Evolutionary conservation across 164 flowering plant species (phyloP).

Genomic region (Dillenia turbinata): DNA sequence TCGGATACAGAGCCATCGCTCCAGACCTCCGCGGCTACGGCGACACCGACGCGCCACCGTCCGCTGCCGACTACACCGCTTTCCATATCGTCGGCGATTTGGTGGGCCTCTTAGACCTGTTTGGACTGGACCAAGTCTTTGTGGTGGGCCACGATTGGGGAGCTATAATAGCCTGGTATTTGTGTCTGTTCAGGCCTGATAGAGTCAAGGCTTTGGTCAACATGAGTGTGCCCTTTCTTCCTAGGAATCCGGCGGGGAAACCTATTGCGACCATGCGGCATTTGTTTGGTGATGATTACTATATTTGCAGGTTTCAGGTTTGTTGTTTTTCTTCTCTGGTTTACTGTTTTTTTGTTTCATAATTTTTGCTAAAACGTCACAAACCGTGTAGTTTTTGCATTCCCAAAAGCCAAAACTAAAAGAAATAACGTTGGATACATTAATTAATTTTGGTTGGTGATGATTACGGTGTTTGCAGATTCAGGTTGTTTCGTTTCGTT

Average conservation of each 20-base stretch:
- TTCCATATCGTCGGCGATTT: conserved; percentile 69
- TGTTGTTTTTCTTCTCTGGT: neutral
- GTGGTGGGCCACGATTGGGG: conserved; percentile 86
- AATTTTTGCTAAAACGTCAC: neutral
- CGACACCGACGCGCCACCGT: conserved; percentile 64
- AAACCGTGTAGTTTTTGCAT: too few relatives aligned
- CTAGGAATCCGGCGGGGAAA: conserved; percentile 37
- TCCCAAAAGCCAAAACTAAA: too few relatives aligned
- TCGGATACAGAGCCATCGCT: conserved; percentile 57
- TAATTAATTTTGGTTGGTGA: too few relatives aligned
- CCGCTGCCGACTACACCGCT: conserved; percentile 33
- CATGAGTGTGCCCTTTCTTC: conserved; percentile 35
- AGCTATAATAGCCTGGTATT: conserved; percentile 55
- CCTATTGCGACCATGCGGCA: conserved; percentile 32
- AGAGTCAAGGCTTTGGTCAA: conserved; percentile 58
- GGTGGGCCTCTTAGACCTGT: conserved; percentile 44
- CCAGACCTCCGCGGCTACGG: conserved; percentile 84
- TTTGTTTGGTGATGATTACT: conserved; percentile 52
- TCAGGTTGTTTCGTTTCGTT: too few relatives aligned
- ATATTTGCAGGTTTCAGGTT: conserved; percentile 72
- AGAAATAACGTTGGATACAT: too few relatives aligned
- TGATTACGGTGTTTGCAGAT: too few relatives aligned
- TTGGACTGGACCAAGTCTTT: conserved; percentile 48
- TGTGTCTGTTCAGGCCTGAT: conserved; percentile 59
- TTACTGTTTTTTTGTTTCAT: neutral